phyloP scores from a whole-genome alignment of 768 basidiomycete species.

The Lentinula lateritia region DNA sequence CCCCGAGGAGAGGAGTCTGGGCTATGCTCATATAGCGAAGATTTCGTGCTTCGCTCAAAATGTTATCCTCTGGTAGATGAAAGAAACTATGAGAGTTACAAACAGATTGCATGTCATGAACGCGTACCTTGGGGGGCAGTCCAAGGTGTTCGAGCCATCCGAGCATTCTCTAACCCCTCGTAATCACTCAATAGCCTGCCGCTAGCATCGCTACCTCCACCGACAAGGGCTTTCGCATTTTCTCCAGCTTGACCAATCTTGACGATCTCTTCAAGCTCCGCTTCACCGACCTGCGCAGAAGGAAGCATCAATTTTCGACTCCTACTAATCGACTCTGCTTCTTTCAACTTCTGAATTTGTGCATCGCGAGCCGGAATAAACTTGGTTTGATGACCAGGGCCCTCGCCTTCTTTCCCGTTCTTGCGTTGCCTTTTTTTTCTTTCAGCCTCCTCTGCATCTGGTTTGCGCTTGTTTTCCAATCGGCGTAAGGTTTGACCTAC shows the following conservation, averaged over 20 bases:
- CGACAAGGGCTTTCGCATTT: conserved; percentile 80
- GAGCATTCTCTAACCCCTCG: conserved; percentile 80
- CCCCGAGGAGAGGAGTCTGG: conserved; percentile 93
- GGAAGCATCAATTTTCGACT: conserved; percentile 82
- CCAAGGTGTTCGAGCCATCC: conserved; percentile 90
- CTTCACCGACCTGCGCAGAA: conserved; percentile 87
- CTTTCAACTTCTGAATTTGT: conserved; percentile 96
- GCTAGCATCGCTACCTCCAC: conserved; percentile 77
- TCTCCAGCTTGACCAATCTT: conserved; percentile 95
- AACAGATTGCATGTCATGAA: background rate
- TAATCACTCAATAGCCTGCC: conserved; percentile 86
- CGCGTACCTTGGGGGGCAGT: conserved; percentile 89
- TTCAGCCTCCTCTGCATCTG: conserved; percentile 91
- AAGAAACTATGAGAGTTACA: background rate
- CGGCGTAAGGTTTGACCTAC: conserved; percentile 87
- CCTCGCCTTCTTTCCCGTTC: conserved; percentile 60
- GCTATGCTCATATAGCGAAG: conserved; percentile 87
- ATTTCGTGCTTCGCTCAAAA: conserved; percentile 93
- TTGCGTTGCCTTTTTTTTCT: conserved; percentile 85
- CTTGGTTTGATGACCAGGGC: conserved; percentile 73
- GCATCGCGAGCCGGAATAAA: conserved; percentile 97
- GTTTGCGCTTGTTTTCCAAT: conserved; percentile 93
- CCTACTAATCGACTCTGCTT: conserved; percentile 92
- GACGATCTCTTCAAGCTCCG: conserved; percentile 94
- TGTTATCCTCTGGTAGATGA: conserved; percentile 75